Base-by-base conservation (phyloP, 2,329 filamentous ascomycete species). In the Colletotrichum somersetense region DNA sequence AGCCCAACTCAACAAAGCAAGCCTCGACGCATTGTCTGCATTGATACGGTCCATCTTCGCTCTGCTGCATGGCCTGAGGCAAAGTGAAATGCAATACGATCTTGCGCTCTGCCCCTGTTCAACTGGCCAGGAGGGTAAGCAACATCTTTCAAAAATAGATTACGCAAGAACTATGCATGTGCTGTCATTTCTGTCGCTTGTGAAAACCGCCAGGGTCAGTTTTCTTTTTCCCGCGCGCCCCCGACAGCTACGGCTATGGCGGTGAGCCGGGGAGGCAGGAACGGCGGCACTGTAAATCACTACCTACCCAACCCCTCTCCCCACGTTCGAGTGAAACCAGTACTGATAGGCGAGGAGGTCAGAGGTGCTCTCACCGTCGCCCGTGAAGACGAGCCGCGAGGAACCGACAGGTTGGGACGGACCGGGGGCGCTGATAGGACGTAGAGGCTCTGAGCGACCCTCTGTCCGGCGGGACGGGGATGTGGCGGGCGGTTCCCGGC, bases 351-450 rank as follows among this genome's bases (percentile, higher is more conserved):
- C n/a, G 66, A 70, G 16, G 14, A 18, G 26, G 11, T 20, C 20
- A 40, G 23, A 61, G 44, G 42, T n/a, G 40, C 26, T 14, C 53
- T 71, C 50, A 48, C 23, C 12, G 40, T 46, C 33, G 20, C 42
- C 46, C 66, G 58, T 59, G 66, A 46, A 58, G 20, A 33, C 8
- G 26, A 62, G 56, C 70, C 70, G 70, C 48, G 48, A 53, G 26
- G 48, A 59, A 44, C 66, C 70, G 66, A 70, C 55, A 40, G 52
- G 70, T 55, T 46, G 70, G 70, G 55, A 64, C 40, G 20, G 40
- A 42, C 40, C 42, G 50, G 66, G 66, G 65, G 46, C 50, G 8
- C 38, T 58, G n/a, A 48, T 42, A 38, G 44, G 33, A 26, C 52
- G 11, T 16, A 23, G 26, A 23, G n/a, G 20, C n/a, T 12, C 53